phyloP scores from a whole-genome alignment of 2,329 filamentous ascomycete genomes.

The Capronia americana region DNA sequence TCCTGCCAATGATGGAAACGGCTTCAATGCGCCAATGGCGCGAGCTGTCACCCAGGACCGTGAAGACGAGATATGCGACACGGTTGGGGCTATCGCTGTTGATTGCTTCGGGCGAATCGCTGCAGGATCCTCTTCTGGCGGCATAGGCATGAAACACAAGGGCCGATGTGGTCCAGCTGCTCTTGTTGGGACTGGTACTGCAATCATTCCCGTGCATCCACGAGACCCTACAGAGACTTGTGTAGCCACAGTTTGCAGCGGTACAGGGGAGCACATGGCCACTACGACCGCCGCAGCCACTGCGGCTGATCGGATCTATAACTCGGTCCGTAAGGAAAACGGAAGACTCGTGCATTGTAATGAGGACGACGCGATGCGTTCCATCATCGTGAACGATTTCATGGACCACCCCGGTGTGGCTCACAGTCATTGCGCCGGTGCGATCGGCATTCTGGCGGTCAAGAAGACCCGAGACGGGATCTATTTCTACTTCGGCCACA shows the following conservation, averaged over 20 bases:
- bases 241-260: conserved; percentile 87
- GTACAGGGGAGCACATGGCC: conserved; percentile 97
- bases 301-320: conserved; percentile 84
- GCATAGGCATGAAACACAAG: conserved; percentile 97
- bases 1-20: background rate
- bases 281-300: conserved; percentile 89
- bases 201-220: conserved; percentile 78
- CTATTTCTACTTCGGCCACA: conserved; percentile 92
- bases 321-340: conserved; percentile 66
- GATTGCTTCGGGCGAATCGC: conserved; percentile 87
- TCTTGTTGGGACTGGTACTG: conserved; percentile 87
- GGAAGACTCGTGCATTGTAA: conserved; percentile 70
- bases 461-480: conserved; percentile 80
- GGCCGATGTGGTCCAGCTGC: conserved; percentile 92
- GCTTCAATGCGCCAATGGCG: background rate
- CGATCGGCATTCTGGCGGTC: conserved; percentile 87
- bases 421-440: conserved; percentile 78
- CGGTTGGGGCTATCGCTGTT: conserved; percentile 92
- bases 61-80: conserved; percentile 80
- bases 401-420: conserved; percentile 86
- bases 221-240: conserved; percentile 71
- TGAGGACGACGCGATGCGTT: conserved; percentile 78
- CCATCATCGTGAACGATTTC: conserved; percentile 87
- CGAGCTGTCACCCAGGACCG: conserved; percentile 19
- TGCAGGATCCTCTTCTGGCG: conserved; percentile 92